Evolutionary conservation across 2,329 filamentous ascomycete species (phyloP), one percentile per base, ranked within the genome.

Genomic region (Aspergillus amoenus): DNA sequence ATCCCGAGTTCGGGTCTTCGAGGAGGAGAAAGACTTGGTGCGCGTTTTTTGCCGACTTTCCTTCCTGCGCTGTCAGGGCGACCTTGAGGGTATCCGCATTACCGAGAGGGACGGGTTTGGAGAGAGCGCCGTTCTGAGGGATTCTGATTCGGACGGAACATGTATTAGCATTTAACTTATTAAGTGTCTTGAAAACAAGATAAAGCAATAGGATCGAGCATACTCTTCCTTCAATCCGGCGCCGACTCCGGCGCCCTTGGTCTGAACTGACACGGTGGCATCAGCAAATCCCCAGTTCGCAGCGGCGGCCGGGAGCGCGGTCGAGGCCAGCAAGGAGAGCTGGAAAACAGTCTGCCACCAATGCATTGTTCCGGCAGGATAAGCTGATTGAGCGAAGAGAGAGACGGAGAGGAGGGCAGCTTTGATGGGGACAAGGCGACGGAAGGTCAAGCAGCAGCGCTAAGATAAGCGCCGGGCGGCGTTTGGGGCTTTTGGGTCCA

Each of bases 11-110:
- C 11, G 82, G 79, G 66, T 97, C 92, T 66, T 85, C 87, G 57
- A 99, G 77, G 15, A 94, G 82, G 53, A 99, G 82, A 79, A 97
- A 97, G 5, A 92, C 92, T 77, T 99, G 94, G 76, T 99, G 94
- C 66, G 94, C 91, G 64, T 90, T 86, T 81, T 92, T 93, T 46
- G 85, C 83, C 66, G 86, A 88, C 76, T 87, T 86, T 70, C 84
- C 87, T 69, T 96, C 91, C 72, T 89, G 88, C 8, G 91, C 84
- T 34, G 91, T 96, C 68, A 99, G 79, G 64, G 86, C 77, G 64
- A 99, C 79, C 79, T 94, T 96, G 70, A 97, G 80, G 42, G 86
- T 86, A 70, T 95, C 92, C 53, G 84, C 74, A 53, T 82, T 76
- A 61, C 86, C 84, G 61, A 97, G 80, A 11, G 81, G 75, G 42